These are phyloP conservation scores for Lactarius psammicola DNA, from an alignment of 768 basidiomycete genomes.

Conservation along the genomic window DNA sequence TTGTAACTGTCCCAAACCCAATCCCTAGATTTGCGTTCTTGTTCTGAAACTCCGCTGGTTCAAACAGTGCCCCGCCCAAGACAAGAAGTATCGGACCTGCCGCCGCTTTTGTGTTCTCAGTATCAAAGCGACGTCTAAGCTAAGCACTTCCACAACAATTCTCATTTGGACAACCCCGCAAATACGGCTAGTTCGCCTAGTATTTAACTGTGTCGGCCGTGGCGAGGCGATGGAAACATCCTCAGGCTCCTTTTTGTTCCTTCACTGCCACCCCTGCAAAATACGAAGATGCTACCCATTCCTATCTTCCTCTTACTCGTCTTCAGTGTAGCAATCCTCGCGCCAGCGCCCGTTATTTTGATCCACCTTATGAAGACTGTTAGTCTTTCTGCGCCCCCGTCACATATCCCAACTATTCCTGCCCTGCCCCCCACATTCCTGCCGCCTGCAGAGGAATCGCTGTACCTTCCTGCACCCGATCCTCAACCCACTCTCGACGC, in stretches of 20 bases:
- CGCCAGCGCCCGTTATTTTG: constrained; percentile 8
- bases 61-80: not conserved
- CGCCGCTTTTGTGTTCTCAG: constrained; percentile 7
- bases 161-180: not conserved
- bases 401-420: not conserved
- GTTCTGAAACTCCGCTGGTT: constrained; percentile 15
- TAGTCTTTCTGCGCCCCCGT: constrained; percentile 2
- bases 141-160: constrained; percentile 8
- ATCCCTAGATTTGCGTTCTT: not conserved
- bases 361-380: constrained; percentile 7
- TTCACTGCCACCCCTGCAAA: not conserved
- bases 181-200: not conserved
- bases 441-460: not conserved
- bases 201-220: constrained; percentile 17
- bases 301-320: constrained; percentile 18
- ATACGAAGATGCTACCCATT: constrained; percentile 18
- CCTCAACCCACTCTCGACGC: not conserved
- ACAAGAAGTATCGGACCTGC: not conserved
- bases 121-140: constrained; percentile 15
- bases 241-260: not conserved
- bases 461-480: not conserved
- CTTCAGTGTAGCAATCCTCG: constrained; percentile 13
- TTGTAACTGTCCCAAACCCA: not conserved
- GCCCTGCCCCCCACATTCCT: not conserved
- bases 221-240: constrained; percentile 3